These are phyloP conservation scores for Gnaphalium uliginosum DNA, from an alignment of 129 eudicot species.

Conservation along the genomic window DNA sequence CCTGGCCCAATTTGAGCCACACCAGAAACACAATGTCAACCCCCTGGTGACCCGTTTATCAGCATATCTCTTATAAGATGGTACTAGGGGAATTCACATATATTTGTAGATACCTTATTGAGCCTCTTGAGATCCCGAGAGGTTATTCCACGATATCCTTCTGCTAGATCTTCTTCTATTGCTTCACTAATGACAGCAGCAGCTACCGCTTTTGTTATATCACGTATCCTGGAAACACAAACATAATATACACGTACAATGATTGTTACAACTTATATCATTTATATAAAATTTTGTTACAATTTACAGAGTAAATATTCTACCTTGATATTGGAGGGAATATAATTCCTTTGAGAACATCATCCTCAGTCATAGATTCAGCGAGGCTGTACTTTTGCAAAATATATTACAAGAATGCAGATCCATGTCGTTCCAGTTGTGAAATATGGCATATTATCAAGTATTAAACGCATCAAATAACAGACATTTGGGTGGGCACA, in stretches of 20 bases:
- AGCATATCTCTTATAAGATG: background rate
- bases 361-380: constrained; percentile 83
- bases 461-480: background rate
- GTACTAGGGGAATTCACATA: background rate
- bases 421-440: background rate
- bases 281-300: background rate
- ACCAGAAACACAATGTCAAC: background rate
- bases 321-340: constrained; percentile 91
- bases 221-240: constrained; percentile 68
- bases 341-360: constrained; percentile 74
- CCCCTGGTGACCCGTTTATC: background rate
- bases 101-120: constrained; percentile 47
- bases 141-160: constrained; percentile 90
- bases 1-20: too few species aligned
- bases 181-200: constrained; percentile 90
- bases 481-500: background rate
- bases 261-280: constrained; percentile 3
- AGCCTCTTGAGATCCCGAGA: constrained; percentile 72
- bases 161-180: constrained; percentile 80
- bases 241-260: constrained; percentile 7
- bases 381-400: constrained; percentile 60
- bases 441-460: background rate
- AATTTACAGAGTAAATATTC: background rate
- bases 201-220: constrained; percentile 85
- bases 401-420: background rate